phyloP scores from a whole-genome alignment of 495 filamentous ascomycete genomes.

The Neurospora sp. region DNA sequence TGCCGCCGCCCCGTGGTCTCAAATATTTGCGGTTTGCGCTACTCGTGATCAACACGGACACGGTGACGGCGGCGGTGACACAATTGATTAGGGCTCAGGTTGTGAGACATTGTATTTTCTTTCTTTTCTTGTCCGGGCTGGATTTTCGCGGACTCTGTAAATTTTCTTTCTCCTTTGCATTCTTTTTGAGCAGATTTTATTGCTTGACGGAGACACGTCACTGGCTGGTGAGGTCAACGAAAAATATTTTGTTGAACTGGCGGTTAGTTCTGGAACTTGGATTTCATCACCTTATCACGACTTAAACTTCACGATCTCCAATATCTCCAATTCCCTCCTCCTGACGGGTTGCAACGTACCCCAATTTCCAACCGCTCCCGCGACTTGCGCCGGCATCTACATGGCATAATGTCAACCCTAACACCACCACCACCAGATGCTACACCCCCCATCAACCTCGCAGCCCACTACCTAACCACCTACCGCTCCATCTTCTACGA shows the following conservation, averaged over 20 bases:
- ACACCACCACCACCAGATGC: background rate
- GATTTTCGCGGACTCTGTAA: background rate
- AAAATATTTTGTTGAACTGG: too few relatives aligned
- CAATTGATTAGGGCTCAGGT: background rate
- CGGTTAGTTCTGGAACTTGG: too few relatives aligned
- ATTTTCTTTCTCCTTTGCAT: background rate
- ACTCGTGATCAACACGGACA: background rate
- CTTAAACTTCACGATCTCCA: too few relatives aligned
- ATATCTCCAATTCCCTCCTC: too few relatives aligned
- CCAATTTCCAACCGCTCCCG: background rate
- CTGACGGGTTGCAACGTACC: background rate
- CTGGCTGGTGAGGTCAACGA: background rate
- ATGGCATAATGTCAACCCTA: background rate
- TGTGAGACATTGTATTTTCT: background rate
- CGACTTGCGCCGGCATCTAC: too few relatives aligned
- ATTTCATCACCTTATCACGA: too few relatives aligned
- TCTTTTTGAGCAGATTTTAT: background rate
- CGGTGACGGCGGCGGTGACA: background rate
- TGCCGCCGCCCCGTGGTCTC: too few relatives aligned
- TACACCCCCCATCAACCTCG: background rate
- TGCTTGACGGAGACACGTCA: background rate
- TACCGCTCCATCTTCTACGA: constrained; percentile 8
- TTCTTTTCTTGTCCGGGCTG: background rate
- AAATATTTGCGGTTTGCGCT: background rate
- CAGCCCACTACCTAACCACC: constrained; percentile 1